phyloP scores from a whole-genome alignment of 1,139 yeast genomes.

The Taphrina betulina region DNA sequence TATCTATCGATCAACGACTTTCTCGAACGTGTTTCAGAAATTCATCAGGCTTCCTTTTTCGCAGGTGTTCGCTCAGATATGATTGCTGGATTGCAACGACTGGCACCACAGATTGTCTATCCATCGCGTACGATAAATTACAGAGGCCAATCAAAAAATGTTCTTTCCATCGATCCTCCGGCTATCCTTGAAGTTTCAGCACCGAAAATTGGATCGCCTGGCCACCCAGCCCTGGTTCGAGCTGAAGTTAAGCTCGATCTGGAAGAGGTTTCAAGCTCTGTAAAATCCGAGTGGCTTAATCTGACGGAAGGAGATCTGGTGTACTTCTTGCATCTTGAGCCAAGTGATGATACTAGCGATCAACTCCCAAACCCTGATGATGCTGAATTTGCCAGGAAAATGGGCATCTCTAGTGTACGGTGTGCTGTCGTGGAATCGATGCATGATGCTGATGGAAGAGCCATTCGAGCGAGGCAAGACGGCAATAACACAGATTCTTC shows the following conservation, averaged over 20 bases:
- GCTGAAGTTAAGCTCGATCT: conserved; percentile 42
- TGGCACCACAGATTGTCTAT: conserved; percentile 38
- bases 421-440: conserved; percentile 41
- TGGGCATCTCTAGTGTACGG: conserved; percentile 40
- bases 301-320: conserved; percentile 43
- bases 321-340: conserved; percentile 41
- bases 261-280: conserved; percentile 34
- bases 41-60: conserved; percentile 39
- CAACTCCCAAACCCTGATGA: conserved; percentile 29
- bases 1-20: conserved; percentile 47
- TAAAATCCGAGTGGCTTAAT: conserved; percentile 44
- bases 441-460: conserved; percentile 37
- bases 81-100: conserved; percentile 39
- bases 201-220: conserved; percentile 40
- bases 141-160: conserved; percentile 45
- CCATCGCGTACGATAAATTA: conserved; percentile 34
- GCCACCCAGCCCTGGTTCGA: conserved; percentile 39
- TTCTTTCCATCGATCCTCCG: conserved; percentile 39
- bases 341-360: conserved; percentile 35
- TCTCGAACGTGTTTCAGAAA: conserved; percentile 41
- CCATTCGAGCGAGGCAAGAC: conserved; percentile 21
- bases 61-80: conserved; percentile 42
- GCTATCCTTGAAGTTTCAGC: conserved; percentile 41
- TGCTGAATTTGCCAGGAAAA: conserved; percentile 32
- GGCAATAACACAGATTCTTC: conserved; percentile 12